These are phyloP conservation scores for Clavispora carvajalis DNA, from an alignment of 805 yeast genomes.

Conservation along the genomic window DNA sequence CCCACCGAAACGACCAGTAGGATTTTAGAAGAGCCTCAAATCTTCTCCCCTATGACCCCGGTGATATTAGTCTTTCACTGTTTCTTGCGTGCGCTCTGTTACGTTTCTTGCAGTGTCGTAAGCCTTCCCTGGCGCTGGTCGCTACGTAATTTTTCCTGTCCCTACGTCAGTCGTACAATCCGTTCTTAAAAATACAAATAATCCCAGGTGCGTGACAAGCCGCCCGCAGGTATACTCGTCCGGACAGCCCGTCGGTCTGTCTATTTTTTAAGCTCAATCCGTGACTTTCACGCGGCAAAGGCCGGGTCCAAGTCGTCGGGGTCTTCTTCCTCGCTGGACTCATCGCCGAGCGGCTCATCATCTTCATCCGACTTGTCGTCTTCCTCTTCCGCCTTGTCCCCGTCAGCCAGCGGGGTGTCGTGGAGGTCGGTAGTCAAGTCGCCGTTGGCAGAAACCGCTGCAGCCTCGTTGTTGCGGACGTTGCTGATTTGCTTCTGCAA, in stretches of 20 bases:
- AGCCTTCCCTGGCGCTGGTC: too few relatives aligned
- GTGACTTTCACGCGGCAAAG: conserved; percentile 13
- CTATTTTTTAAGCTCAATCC: background rate
- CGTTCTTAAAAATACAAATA: conserved; percentile 1
- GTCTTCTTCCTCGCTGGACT: conserved; percentile 5
- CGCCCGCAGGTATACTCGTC: conserved; percentile 1
- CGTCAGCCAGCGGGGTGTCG: background rate
- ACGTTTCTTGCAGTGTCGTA: too few relatives aligned
- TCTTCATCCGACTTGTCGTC: conserved; percentile 8
- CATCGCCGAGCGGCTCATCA: conserved; percentile 6
- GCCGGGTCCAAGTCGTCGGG: conserved; percentile 21
- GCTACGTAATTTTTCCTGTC: background rate
- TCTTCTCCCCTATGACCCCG: too few relatives aligned
- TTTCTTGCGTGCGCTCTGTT: too few relatives aligned
- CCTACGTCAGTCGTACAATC: background rate
- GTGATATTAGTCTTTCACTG: too few relatives aligned
- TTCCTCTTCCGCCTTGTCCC: conserved; percentile 4
- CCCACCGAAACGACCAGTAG: too few relatives aligned
- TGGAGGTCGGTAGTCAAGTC: background rate
- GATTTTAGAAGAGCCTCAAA: too few relatives aligned
- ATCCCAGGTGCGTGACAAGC: background rate
- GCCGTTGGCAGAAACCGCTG: background rate
- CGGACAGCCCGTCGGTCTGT: background rate
- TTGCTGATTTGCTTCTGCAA: conserved; percentile 10
- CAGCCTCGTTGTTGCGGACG: conserved; percentile 5